Evolutionary conservation across 208 protist species (phyloP), one percentile per base, ranked within the genome.

Genomic region (Novymonas esmeraldas): DNA sequence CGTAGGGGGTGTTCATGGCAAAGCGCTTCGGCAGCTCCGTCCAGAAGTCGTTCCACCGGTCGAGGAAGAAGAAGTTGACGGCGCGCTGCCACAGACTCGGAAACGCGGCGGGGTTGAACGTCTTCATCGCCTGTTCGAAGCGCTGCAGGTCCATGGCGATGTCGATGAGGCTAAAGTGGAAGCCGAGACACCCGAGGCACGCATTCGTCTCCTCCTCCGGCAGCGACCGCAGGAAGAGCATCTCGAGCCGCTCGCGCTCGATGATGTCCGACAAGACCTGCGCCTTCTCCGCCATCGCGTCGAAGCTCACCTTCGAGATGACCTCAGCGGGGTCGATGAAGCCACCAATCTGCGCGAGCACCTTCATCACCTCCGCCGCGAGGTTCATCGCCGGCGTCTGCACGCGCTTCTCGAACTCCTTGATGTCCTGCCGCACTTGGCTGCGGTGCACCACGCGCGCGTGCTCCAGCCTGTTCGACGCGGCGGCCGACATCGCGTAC

Each of bases 31-130:
- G 84, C 24, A 94, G 72, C 55, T 90, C 85, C 13, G 50, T 44
- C 78, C 84, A 90, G 58, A 94, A 91, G 62, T 76, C 71, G 41
- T 72, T 48, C 82, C 82, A 91, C 29, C 71, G 48, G 28, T 94
- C 88, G 26, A 74, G 51, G 22, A 94, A 73, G 58, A 89, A 81
- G 49, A 94, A 94, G 28, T 91, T 72, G 20, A 77, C 42, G 3
- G 79, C 63, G 14, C 82, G 78, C 13, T 50, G 78, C 29, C 34
- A 72, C 6, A 76, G 28, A 2, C 68, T 79, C 2, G 77, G 79
- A 63, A 90, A 94, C 54, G 79, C 75, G 33, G 52, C 69, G 0
- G 58, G 68, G 46, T 94, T 81, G 58, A 91, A 90, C 49, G 84
- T 78, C 34, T 66, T 66, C 64, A 79, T 79, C 34, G 46, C 24